Conservation (phyloP, 306 rosid genomes). For the Quercus dentata region DNA sequence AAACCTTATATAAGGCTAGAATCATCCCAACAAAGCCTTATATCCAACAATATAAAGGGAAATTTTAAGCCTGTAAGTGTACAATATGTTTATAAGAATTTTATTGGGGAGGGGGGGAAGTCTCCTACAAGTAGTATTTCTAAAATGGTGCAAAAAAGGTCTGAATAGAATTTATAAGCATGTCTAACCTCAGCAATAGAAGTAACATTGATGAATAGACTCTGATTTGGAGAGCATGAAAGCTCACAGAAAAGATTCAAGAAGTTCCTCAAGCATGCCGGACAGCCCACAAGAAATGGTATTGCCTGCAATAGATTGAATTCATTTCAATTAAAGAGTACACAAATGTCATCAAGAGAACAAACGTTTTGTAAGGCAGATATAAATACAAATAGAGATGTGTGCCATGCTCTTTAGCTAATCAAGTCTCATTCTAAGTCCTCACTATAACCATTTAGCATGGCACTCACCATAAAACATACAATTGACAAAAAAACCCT, state of each 20-base stretch:
- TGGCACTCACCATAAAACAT: not conserved
- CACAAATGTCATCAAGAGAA: not conserved
- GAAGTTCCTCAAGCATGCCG: slow-evolving; percentile 97
- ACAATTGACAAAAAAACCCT: not conserved
- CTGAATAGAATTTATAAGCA: slow-evolving; percentile 10
- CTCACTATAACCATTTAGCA: not conserved
- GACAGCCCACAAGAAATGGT: slow-evolving; percentile 96
- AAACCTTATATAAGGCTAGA: slow-evolving; percentile 4
- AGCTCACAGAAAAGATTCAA: slow-evolving; percentile 90
- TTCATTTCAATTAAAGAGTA: not conserved
- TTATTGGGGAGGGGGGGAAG: not conserved
- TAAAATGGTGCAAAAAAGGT: slow-evolving; percentile 12
- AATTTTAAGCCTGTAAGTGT: not conserved
- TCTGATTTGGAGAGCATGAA: slow-evolving; percentile 94
- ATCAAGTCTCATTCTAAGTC: not conserved
- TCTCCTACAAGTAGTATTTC: not conserved
- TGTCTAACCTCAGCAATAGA: slow-evolving; percentile 66
- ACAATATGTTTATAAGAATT: not conserved
- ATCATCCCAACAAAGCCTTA: not conserved
- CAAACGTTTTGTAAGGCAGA: not conserved
- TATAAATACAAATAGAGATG: not conserved
- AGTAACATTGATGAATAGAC: slow-evolving; percentile 82
- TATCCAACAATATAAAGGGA: not conserved
- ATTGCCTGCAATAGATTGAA: slow-evolving; percentile 68
- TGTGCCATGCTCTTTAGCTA: not conserved